A percentile compares a stretch with the other conserved stretches of the same genome.
Evolutionary conservation across 2,329 filamentous ascomycete species (phyloP).

Genomic region (Fonsecaea monophora): DNA sequence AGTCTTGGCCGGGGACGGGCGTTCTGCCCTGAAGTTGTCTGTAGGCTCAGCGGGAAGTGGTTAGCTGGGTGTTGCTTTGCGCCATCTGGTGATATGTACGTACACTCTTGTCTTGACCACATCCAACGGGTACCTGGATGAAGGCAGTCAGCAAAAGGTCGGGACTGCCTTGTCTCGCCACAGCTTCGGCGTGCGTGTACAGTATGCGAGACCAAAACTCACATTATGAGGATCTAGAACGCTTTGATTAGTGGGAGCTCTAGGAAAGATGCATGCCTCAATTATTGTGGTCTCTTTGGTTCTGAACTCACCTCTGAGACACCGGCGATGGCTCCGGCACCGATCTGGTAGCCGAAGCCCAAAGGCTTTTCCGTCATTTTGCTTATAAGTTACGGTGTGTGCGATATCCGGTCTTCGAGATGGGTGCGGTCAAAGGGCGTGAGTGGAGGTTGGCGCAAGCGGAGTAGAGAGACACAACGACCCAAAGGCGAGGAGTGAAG

Average conservation of each 20-base stretch:
- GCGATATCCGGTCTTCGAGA: constrained; percentile 19
- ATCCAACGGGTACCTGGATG: constrained; percentile 89
- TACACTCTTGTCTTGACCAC: constrained; percentile 98
- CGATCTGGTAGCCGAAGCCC: constrained; percentile 94
- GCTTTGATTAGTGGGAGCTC: constrained; percentile 13
- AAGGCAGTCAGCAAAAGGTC: constrained; percentile 5
- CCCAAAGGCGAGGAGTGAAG: background rate
- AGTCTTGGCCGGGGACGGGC: constrained; percentile 72
- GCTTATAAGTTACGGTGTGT: constrained; percentile 18
- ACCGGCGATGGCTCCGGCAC: constrained; percentile 93
- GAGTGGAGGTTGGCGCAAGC: background rate
- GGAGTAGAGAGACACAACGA: background rate
- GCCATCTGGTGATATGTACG: constrained; percentile 48
- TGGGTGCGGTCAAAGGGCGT: background rate
- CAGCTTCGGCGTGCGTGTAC: background rate
- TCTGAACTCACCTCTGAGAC: constrained; percentile 82
- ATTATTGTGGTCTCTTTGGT: background rate
- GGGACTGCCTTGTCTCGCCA: background rate
- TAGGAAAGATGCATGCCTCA: background rate
- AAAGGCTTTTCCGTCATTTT: constrained; percentile 70
- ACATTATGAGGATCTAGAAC: constrained; percentile 86
- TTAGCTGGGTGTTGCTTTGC: constrained; percentile 10
- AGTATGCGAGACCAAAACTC: constrained; percentile 46
- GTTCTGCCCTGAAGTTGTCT: constrained; percentile 86
- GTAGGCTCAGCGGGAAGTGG: background rate